A percentile compares a stretch with the other conserved stretches of the same genome.
Evolutionary conservation across 805 yeast genomes (phyloP).

Genomic region (Candida mattraensis): DNA sequence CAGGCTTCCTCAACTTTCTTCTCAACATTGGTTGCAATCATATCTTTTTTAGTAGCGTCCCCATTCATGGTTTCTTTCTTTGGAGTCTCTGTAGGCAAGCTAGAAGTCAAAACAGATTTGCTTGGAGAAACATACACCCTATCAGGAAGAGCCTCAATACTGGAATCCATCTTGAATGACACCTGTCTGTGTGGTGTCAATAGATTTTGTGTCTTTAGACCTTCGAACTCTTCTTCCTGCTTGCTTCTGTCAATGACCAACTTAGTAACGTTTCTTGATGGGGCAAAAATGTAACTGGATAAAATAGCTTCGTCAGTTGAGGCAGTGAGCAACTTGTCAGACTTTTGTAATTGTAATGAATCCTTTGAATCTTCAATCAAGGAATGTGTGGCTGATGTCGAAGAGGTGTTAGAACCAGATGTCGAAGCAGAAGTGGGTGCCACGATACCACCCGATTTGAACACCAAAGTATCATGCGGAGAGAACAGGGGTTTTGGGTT

Average conservation of each 20-base stretch:
- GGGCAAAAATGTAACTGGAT: conserved; percentile 70
- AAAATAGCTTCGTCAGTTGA: conserved; percentile 67
- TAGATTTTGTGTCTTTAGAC: conserved; percentile 20
- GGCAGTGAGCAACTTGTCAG: conserved; percentile 38
- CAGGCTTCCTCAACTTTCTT: conserved; percentile 5
- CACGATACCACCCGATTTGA: conserved; percentile 27
- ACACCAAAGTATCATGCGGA: conserved; percentile 23
- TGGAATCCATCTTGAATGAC: conserved; percentile 28
- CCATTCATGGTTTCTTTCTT: neutral
- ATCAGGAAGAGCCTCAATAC: conserved; percentile 5
- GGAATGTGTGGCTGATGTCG: conserved; percentile 29
- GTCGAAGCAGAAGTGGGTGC: conserved; percentile 20
- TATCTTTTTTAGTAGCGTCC: neutral
- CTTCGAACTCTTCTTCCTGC: conserved; percentile 22
- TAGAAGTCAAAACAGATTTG: conserved; percentile 4
- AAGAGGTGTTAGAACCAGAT: conserved; percentile 19
- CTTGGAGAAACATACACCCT: conserved; percentile 6
- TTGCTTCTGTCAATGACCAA: conserved; percentile 50
- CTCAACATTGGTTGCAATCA: too few relatives aligned
- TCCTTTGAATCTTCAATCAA: conserved; percentile 20
- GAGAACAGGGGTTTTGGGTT: conserved; percentile 62
- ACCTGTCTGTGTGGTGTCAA: conserved; percentile 33
- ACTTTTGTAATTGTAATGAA: conserved; percentile 9
- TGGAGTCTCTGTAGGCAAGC: conserved; percentile 1
- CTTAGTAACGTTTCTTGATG: conserved; percentile 53